Percentiles rank a stretch among this genome's conserved stretches.
phyloP scores from a whole-genome alignment of 2,329 filamentous ascomycete species.

The Clarireedia sp. region DNA sequence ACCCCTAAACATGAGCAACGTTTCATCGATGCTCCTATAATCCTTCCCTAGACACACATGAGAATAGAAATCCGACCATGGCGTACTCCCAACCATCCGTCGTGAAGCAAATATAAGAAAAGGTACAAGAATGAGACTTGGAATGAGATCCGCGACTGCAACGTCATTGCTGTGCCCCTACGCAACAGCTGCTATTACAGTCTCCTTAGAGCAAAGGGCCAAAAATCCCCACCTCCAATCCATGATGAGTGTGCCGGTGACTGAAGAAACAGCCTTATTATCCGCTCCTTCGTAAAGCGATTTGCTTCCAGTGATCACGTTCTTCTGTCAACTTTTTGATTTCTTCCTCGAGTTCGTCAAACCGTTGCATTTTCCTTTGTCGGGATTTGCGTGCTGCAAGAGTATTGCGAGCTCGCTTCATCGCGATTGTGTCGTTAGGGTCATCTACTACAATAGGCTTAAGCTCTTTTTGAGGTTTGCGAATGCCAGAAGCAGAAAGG shows the following conservation, averaged over 20 bases:
- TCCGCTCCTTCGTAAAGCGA: constrained; percentile 22
- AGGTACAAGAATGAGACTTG: constrained; percentile 15
- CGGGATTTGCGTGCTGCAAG: constrained; percentile 90
- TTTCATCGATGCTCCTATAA: too few species aligned
- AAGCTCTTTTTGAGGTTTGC: constrained; percentile 73
- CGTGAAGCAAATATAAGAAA: constrained; percentile 5
- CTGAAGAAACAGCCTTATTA: constrained; percentile 18
- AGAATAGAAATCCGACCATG: constrained; percentile 9
- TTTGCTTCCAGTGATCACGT: constrained; percentile 55
- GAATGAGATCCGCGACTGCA: constrained; percentile 20
- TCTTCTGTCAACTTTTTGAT: constrained; percentile 63
- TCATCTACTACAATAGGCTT: constrained; percentile 72
- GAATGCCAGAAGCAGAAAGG: constrained; percentile 49
- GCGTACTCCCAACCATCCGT: neutral
- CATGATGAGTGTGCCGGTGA: constrained; percentile 29
- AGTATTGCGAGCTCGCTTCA: constrained; percentile 92
- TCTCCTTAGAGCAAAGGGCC: constrained; percentile 23
- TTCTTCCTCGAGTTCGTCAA: constrained; percentile 65
- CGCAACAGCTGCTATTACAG: constrained; percentile 24
- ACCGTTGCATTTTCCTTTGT: constrained; percentile 70
- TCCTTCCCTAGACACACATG: constrained; percentile 22
- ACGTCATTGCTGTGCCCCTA: constrained; percentile 24
- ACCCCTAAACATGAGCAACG: neutral
- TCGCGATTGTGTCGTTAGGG: constrained; percentile 62
- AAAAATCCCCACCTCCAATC: constrained; percentile 26